Evolutionary conservation across 106 monocot genomes (phyloP).

Genomic region (Narthecium ossifragum): DNA sequence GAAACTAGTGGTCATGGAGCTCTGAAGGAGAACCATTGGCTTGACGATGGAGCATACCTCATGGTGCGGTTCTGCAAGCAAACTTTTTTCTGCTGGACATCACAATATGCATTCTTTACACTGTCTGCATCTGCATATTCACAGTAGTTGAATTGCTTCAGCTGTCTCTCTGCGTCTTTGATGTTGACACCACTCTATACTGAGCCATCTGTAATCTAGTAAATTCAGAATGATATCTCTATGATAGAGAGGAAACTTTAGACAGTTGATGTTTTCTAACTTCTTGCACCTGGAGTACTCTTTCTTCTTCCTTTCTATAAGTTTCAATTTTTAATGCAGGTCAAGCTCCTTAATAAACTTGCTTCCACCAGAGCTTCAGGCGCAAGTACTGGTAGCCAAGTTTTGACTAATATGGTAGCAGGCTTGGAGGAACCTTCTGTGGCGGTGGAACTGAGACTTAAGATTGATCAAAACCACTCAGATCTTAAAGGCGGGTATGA

Average conservation of each 20-base stretch:
- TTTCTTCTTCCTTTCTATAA: background rate
- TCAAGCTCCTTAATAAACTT: slow-evolving; percentile 91
- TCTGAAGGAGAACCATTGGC: slow-evolving; percentile 93
- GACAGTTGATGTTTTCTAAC: no score
- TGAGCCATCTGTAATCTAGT: no score
- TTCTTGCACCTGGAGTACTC: no score
- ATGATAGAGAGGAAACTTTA: no score
- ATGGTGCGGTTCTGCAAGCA: slow-evolving; percentile 62
- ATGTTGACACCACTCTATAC: no score
- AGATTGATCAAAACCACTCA: slow-evolving; percentile 85
- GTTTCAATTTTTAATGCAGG: slow-evolving; percentile 35
- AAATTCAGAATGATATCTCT: no score
- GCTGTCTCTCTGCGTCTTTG: no score
- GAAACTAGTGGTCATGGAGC: slow-evolving; percentile 99
- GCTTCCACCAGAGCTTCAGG: slow-evolving; percentile 60
- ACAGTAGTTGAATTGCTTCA: no score
- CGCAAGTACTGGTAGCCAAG: slow-evolving; percentile 49
- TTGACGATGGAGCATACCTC: slow-evolving; percentile 96
- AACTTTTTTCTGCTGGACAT: no score
- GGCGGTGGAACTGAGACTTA: slow-evolving; percentile 85
- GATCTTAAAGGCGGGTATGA: slow-evolving; percentile 82
- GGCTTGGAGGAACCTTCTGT: slow-evolving; percentile 81
- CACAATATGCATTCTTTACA: no score
- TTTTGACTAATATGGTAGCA: slow-evolving; percentile 84
- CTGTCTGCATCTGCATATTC: no score